phyloP scores from a whole-genome alignment of 371 early-diverging fungal species.

The Mucor ambiguus region DNA sequence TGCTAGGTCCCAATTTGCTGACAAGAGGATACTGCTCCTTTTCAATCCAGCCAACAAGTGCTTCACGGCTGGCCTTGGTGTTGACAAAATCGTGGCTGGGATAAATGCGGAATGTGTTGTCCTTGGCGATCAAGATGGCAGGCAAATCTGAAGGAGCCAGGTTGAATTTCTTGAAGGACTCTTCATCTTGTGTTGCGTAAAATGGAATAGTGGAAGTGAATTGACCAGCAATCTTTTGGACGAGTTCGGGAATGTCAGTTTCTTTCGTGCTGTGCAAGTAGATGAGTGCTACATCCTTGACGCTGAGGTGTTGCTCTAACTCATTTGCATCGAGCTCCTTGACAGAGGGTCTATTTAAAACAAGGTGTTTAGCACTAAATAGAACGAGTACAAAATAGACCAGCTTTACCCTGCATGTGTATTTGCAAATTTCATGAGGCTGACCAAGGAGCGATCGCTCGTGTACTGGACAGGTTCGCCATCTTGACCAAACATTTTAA shows the following conservation, averaged over 20 bases:
- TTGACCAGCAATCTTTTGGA: constrained; percentile 29
- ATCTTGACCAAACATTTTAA: constrained; percentile 57
- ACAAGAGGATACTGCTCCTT: constrained; percentile 44
- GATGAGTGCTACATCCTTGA: constrained; percentile 36
- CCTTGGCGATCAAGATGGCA: constrained; percentile 39
- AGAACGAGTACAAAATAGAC: neutral
- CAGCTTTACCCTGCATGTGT: constrained; percentile 30
- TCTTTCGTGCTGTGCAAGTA: constrained; percentile 33
- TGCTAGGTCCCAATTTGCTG: constrained; percentile 33
- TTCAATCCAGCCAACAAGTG: constrained; percentile 40
- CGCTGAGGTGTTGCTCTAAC: constrained; percentile 19
- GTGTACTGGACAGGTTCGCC: constrained; percentile 6
- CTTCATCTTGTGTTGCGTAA: constrained; percentile 35
- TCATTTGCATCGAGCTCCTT: constrained; percentile 27
- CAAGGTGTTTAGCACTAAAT: neutral
- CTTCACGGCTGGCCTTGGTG: constrained; percentile 20
- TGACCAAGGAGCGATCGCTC: constrained; percentile 58
- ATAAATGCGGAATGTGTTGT: constrained; percentile 29
- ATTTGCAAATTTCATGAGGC: constrained; percentile 54
- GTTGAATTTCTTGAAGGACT: constrained; percentile 24
- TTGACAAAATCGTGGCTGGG: constrained; percentile 31
- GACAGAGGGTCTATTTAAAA: constrained; percentile 25
- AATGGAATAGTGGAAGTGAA: constrained; percentile 32
- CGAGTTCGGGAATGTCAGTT: constrained; percentile 15
- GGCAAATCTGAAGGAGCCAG: constrained; percentile 33